Evolutionary conservation across 345 rosid species (phyloP), one percentile per base, ranked within the genome.

Genomic region (Tarenaya hassleriana): DNA sequence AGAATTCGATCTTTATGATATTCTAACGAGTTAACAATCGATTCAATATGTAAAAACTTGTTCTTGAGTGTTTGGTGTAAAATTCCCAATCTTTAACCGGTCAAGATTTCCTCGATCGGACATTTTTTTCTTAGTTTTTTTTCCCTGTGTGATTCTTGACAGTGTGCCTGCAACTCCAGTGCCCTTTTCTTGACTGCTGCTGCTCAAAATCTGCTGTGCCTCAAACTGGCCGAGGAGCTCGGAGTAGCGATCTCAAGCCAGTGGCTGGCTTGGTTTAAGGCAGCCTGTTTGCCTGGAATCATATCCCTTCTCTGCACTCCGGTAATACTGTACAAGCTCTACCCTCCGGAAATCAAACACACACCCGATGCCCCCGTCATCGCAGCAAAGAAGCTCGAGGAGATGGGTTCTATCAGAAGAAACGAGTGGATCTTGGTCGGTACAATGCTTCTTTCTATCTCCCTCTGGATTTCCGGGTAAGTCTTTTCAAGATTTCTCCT

Each of bases 191-290:
- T 92, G 14, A 92, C 98, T 60, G 90, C 96, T 54, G 94, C 98
- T 14, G 98, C 86, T 34, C 98, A 88, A 71, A 92, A 92, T 71
- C 73, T 92, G 71, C 68, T 92, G 21, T 88, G 96, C 66, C 83
- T 92, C 34, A 88, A 92, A 76, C 61, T 92, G 58, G 98, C 98
- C 3, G 86, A 82, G 78, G 95, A 86, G 61, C 80, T 92, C 50
- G 96, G 98, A 47, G 86, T 92, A 40, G 52, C 75, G 3, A 50
- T 92, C 55, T 47, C 84, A 13, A 83, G 60, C 49, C 98, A 96
- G 46, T 92, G 96, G 98, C 69, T 92, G 52, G 61, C 84, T 46
- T 92, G 96, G 98, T 83, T 92, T 72, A 83, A 84, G 77, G 95
- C 80, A 18, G 90, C 98, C 34, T 74, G 88, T 66, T 69, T 92